phyloP scores from a whole-genome alignment of 2,329 filamentous ascomycete genomes.

The Balansia obtecta region DNA sequence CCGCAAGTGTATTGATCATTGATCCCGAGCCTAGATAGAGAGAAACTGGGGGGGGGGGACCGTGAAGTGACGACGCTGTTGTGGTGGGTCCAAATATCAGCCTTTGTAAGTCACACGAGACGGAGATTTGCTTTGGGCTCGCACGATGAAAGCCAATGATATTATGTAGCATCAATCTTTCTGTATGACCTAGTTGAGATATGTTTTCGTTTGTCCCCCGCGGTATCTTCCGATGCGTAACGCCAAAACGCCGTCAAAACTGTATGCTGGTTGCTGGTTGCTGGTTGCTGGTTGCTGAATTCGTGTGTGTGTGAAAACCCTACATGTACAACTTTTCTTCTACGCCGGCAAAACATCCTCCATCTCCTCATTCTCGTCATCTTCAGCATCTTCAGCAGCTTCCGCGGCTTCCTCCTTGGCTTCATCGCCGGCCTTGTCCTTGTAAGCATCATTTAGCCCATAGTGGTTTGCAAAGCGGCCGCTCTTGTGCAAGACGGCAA shows the following conservation, averaged over 20 bases:
- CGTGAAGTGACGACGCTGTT: too few relatives aligned
- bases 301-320: too few relatives aligned
- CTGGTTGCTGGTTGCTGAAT: too few relatives aligned
- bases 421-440: constrained; percentile 24
- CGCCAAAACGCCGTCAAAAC: background rate
- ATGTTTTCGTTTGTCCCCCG: constrained; percentile 7
- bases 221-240: background rate
- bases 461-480: constrained; percentile 80
- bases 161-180: constrained; percentile 4
- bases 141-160: background rate
- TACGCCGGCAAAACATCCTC: constrained; percentile 51
- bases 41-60: too few relatives aligned
- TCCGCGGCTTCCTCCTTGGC: constrained; percentile 43
- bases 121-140: background rate
- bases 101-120: too few relatives aligned
- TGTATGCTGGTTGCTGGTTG: too few relatives aligned
- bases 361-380: constrained; percentile 61
- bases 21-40: too few relatives aligned
- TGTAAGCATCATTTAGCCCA: constrained; percentile 54
- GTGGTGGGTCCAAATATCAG: too few relatives aligned
- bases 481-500: constrained; percentile 71
- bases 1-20: background rate
- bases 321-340: background rate
- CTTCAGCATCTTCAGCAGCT: constrained; percentile 50
- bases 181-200: constrained; percentile 13